These are phyloP conservation scores for Discostella pseudostelligera DNA, from an alignment of 108 stramenopile species.

Conservation along the genomic window DNA sequence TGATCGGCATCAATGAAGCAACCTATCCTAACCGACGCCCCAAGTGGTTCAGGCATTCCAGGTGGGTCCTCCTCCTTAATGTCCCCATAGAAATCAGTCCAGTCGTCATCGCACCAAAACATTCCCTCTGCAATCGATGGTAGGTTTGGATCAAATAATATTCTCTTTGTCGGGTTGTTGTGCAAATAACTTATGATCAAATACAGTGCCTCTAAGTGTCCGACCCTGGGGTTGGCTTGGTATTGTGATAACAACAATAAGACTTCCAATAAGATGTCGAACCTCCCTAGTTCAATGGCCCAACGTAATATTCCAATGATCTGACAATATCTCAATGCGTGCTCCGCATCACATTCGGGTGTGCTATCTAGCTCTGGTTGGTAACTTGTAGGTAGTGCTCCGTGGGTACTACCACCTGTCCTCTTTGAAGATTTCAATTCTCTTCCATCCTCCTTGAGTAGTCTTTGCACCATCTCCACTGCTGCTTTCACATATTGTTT, in stretches of 20 bases:
- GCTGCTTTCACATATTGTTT: slow-evolving; percentile 13
- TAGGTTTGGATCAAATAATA: neutral
- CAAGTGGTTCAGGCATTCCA: slow-evolving; percentile 27
- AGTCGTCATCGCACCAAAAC: slow-evolving; percentile 10
- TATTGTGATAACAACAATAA: neutral
- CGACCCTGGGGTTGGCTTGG: too few species aligned
- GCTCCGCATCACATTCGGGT: slow-evolving; percentile 3
- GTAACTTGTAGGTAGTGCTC: slow-evolving; percentile 16
- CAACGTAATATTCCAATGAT: slow-evolving; percentile 49
- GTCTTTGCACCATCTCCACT: slow-evolving; percentile 5
- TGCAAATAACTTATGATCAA: too few species aligned
- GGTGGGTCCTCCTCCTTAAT: slow-evolving; percentile 16
- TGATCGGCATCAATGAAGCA: slow-evolving; percentile 36
- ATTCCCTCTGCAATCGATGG: neutral
- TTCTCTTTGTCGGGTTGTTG: too few species aligned
- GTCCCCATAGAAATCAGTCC: slow-evolving; percentile 34
- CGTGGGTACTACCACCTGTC: too few species aligned
- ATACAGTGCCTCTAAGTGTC: too few species aligned
- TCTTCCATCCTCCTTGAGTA: neutral
- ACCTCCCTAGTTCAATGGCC: slow-evolving; percentile 46
- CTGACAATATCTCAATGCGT: slow-evolving; percentile 3
- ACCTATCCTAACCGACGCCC: slow-evolving; percentile 13
- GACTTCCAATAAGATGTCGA: slow-evolving; percentile 48
- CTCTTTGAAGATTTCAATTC: neutral
- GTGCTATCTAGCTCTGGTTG: slow-evolving; percentile 29